Evolutionary conservation across 2,329 filamentous ascomycete genomes (phyloP).

Genomic region (Mycosphaerella sp.): DNA sequence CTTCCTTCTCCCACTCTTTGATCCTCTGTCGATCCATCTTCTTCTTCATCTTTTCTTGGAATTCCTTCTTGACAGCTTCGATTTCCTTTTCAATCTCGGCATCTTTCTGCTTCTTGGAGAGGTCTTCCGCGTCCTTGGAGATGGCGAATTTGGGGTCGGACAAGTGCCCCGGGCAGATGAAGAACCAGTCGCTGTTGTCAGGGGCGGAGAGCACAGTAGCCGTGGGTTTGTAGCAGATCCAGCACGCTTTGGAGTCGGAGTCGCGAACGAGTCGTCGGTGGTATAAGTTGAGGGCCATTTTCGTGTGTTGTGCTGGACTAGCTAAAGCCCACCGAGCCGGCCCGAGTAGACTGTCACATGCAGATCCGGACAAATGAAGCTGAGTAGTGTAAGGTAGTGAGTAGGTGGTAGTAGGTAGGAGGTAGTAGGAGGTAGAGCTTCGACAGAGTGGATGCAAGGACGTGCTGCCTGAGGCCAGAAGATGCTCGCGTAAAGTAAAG

Average conservation of each 20-base stretch:
- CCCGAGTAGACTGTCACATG: conserved; percentile 2
- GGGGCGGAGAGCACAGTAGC: conserved; percentile 81
- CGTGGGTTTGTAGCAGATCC: conserved; percentile 85
- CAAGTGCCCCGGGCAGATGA: conserved; percentile 75
- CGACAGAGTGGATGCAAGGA: conserved; percentile 1
- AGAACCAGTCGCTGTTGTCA: conserved; percentile 85
- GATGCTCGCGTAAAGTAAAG: background rate
- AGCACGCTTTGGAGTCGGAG: conserved; percentile 73
- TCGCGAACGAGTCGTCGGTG: conserved; percentile 82
- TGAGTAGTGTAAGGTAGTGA: conserved; percentile 5
- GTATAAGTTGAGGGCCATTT: conserved; percentile 62
- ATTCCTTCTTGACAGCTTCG: conserved; percentile 45
- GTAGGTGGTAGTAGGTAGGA: background rate
- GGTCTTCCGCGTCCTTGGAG: conserved; percentile 60
- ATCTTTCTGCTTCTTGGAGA: conserved; percentile 49
- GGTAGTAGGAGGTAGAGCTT: background rate
- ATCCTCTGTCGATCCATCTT: conserved; percentile 38
- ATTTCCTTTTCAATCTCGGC: conserved; percentile 46
- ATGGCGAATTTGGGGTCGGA: conserved; percentile 75
- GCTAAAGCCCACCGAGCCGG: no score
- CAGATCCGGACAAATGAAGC: no score
- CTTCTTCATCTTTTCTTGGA: conserved; percentile 43
- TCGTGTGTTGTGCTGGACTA: background rate
- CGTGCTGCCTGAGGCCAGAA: background rate
- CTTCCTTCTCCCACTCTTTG: conserved; percentile 46